Conservation (phyloP, 2,329 filamentous ascomycete genomes). For the Fusarium pseudoanthophilum region DNA sequence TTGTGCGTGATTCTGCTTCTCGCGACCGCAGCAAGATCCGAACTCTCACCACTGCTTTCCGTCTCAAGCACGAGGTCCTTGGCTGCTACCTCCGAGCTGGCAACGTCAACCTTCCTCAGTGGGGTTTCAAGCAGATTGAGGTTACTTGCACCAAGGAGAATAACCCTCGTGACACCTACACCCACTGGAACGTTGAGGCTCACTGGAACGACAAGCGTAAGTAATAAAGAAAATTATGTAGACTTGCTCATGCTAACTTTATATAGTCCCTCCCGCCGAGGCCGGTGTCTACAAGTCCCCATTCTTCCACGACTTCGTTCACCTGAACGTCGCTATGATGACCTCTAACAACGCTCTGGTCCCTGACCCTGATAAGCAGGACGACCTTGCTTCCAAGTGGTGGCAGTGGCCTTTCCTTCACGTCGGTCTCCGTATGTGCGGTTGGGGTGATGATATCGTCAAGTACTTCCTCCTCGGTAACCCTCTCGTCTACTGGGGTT, state of each 20-base stretch:
- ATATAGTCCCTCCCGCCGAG: conserved; percentile 84
- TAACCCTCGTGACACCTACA: conserved; percentile 91
- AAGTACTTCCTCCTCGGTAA: conserved; percentile 99
- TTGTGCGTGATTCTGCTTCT: conserved; percentile 88
- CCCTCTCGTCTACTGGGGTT: conserved; percentile 95
- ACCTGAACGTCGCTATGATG: conserved; percentile 99
- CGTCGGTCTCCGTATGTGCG: conserved; percentile 97
- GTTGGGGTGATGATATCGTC: conserved; percentile 94
- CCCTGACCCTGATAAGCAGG: conserved; percentile 98
- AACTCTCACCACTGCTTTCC: conserved; percentile 93
- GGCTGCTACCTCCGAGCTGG: conserved; percentile 95
- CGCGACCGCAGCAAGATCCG: conserved; percentile 85
- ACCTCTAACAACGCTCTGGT: conserved; percentile 99
- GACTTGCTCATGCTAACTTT: conserved; percentile 16
- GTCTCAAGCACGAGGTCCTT: conserved; percentile 82
- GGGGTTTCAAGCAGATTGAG: conserved; percentile 99
- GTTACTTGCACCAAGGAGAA: conserved; percentile 94
- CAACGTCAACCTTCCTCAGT: conserved; percentile 96
- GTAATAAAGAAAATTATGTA: conserved; percentile 50
- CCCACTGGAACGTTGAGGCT: conserved; percentile 98
- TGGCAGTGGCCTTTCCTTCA: conserved; percentile 99
- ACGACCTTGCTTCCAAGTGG: conserved; percentile 94
- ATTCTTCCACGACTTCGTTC: conserved; percentile 97
- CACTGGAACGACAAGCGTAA: conserved; percentile 93
- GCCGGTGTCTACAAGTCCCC: conserved; percentile 95